Evolutionary conservation across 306 rosid genomes (phyloP).

Genomic region (Castanopsis chinensis): DNA sequence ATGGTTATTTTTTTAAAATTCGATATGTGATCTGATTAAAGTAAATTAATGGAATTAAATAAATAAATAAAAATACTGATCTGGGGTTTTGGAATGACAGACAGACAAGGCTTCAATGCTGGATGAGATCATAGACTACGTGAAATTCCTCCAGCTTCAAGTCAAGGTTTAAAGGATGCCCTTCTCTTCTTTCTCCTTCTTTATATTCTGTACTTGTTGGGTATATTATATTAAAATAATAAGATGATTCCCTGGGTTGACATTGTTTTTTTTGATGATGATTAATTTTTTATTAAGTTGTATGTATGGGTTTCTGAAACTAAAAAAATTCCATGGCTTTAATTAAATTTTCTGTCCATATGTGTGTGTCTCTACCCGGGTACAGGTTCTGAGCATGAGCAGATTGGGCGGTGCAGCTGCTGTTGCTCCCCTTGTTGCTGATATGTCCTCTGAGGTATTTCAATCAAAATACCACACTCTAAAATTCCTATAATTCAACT

Average conservation of each 20-base stretch:
- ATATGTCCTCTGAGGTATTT: conserved; percentile 71
- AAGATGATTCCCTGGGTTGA: conserved; percentile 28
- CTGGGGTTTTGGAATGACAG: conserved; percentile 57
- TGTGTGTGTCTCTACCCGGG: neutral
- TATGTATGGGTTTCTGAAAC: neutral
- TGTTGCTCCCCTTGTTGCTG: conserved; percentile 87
- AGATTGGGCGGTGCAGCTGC: conserved; percentile 96
- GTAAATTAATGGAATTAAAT: neutral
- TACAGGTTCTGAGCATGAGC: conserved; percentile 98
- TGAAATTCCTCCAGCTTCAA: conserved; percentile 94
- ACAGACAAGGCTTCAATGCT: conserved; percentile 99
- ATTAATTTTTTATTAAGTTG: neutral
- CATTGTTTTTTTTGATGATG: conserved; percentile 15
- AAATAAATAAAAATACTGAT: neutral
- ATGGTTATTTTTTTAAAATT: neutral
- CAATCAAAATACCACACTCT: too few relatives aligned
- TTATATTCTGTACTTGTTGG: neutral
- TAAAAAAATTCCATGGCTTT: neutral
- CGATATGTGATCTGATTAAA: neutral
- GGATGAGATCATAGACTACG: conserved; percentile 98
- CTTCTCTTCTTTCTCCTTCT: neutral
- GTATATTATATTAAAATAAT: neutral
- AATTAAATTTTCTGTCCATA: neutral
- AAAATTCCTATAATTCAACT: too few relatives aligned
- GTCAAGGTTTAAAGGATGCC: conserved; percentile 65